Conservation (phyloP, 129 eudicot genomes). For the Arctium minus region DNA sequence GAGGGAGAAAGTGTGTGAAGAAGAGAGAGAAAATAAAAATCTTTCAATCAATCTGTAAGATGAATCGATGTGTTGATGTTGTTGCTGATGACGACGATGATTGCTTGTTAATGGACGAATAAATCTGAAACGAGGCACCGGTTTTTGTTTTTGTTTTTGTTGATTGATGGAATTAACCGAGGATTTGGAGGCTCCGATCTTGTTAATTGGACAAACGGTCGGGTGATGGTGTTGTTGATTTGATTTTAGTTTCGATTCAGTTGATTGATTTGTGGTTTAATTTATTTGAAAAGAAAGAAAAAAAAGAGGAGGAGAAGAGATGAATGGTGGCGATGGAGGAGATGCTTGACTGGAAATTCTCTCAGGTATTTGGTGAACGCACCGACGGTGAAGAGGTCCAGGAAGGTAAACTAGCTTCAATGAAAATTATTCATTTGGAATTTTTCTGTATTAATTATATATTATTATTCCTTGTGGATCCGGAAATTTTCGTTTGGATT, state of each 20-base stretch:
- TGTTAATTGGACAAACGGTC: slow-evolving; percentile 26
- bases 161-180: slow-evolving; percentile 24
- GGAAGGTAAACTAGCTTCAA: no score
- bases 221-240: slow-evolving; percentile 19
- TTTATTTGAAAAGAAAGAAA: slow-evolving; percentile 2
- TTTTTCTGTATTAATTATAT: no score
- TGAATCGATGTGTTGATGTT: background rate
- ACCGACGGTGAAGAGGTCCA: background rate
- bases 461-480: no score
- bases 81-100: slow-evolving; percentile 9
- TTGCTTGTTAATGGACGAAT: slow-evolving; percentile 22
- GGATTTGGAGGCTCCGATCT: slow-evolving; percentile 30
- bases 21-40: slow-evolving; percentile 21
- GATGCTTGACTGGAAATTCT: slow-evolving; percentile 81
- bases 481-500: no score
- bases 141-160: slow-evolving; percentile 2
- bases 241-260: slow-evolving; percentile 4
- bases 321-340: slow-evolving; percentile 63
- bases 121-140: slow-evolving; percentile 33
- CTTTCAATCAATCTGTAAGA: background rate
- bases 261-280: background rate
- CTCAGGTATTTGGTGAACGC: slow-evolving; percentile 83
- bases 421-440: no score
- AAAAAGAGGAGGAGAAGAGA: slow-evolving; percentile 16
- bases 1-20: slow-evolving; percentile 16